Percentiles rank a stretch among this genome's conserved stretches.
Conservation (phyloP, 2,329 filamentous ascomycete genomes). For the Exophiala sp. region DNA sequence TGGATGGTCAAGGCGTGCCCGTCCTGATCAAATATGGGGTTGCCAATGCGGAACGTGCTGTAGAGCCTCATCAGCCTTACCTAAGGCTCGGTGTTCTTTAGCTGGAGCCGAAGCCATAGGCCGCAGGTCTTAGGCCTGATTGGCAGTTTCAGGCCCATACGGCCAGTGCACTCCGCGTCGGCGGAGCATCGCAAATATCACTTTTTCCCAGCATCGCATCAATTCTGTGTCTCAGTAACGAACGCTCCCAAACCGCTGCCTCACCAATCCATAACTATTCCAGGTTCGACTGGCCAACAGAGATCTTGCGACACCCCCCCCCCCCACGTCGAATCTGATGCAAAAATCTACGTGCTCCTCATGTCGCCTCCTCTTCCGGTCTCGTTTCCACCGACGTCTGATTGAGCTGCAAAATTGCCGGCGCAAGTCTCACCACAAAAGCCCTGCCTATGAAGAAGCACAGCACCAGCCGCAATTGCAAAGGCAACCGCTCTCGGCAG, state of each 20-base stretch:
- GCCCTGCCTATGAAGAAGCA: not conserved
- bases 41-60: no score
- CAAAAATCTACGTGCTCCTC: constrained; percentile 12
- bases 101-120: no score
- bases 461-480: not conserved
- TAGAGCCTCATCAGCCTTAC: no score
- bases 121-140: not conserved
- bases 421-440: constrained; percentile 12
- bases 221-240: no score
- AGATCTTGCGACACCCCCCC: not conserved
- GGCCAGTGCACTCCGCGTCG: no score
- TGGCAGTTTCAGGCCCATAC: not conserved
- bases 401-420: constrained; percentile 18
- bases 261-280: no score
- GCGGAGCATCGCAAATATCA: no score
- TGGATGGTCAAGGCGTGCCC: no score
- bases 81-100: not conserved
- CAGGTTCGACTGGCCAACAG: no score
- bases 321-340: constrained; percentile 4
- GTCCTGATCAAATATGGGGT: no score
- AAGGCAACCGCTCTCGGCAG: not conserved
- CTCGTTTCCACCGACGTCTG: constrained; percentile 17
- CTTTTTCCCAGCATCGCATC: no score
- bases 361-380: constrained; percentile 16
- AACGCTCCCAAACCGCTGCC: no score